Conservation (phyloP, 2,329 filamentous ascomycete genomes). For the Diaporthe velutina region DNA sequence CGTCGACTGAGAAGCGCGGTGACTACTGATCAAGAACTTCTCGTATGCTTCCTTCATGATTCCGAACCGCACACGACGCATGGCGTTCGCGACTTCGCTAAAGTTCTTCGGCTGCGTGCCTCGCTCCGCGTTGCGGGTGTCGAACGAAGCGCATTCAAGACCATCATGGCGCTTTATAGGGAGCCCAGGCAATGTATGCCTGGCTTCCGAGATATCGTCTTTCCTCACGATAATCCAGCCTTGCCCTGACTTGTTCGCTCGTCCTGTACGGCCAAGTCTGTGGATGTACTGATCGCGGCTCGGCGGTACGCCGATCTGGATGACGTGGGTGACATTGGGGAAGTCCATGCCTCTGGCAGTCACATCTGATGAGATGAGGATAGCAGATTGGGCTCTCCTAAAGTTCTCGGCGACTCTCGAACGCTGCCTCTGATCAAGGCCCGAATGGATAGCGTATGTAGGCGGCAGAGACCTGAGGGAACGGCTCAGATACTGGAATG, state of each 20-base stretch:
- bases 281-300: constrained; percentile 82
- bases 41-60: constrained; percentile 65
- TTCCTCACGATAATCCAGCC: constrained; percentile 76
- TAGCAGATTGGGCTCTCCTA: constrained; percentile 70
- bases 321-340: constrained; percentile 82
- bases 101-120: constrained; percentile 60
- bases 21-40: constrained; percentile 64
- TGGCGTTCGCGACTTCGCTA: constrained; percentile 55
- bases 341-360: constrained; percentile 88
- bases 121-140: constrained; percentile 63
- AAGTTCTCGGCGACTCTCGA: constrained; percentile 81
- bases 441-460: constrained; percentile 80
- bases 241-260: constrained; percentile 79
- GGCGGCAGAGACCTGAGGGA: constrained; percentile 55
- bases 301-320: constrained; percentile 76
- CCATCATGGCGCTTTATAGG: constrained; percentile 69
- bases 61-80: constrained; percentile 55
- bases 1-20: constrained; percentile 54
- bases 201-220: constrained; percentile 62
- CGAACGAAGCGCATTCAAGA: constrained; percentile 65
- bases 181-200: constrained; percentile 67
- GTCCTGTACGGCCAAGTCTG: constrained; percentile 81
- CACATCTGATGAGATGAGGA: constrained; percentile 84
- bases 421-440: constrained; percentile 77
- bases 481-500: constrained; percentile 60